A percentile compares a stretch with the other conserved stretches of the same genome.
Conservation (phyloP, 495 filamentous ascomycete genomes). For the Neurospora tetraspora region DNA sequence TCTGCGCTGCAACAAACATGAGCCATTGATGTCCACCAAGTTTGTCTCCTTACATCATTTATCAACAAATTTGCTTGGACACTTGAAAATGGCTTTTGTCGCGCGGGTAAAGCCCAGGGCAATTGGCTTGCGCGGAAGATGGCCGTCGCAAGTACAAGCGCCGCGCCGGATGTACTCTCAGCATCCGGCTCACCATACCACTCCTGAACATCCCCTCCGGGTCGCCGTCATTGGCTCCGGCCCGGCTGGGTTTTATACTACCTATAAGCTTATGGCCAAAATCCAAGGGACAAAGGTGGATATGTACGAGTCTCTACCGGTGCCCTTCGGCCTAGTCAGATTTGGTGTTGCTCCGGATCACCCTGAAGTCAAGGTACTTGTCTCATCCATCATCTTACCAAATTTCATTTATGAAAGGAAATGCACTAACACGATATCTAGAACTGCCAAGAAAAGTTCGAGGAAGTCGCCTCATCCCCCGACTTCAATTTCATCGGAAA, state of each 20-base stretch:
- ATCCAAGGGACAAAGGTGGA: constrained; percentile 65
- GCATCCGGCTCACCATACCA: constrained; percentile 9
- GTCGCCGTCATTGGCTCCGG: constrained; percentile 91
- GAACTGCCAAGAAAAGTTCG: constrained; percentile 93
- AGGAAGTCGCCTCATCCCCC: constrained; percentile 69
- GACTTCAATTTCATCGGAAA: constrained; percentile 91
- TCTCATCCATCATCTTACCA: background rate
- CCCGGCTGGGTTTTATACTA: constrained; percentile 92
- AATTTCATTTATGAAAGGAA: background rate
- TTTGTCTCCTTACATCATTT: background rate
- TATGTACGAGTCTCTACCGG: constrained; percentile 93
- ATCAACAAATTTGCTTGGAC: background rate
- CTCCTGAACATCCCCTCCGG: constrained; percentile 47
- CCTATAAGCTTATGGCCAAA: constrained; percentile 70
- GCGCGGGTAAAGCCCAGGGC: background rate
- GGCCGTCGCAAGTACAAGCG: background rate
- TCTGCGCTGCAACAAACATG: background rate
- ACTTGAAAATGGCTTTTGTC: constrained; percentile 1
- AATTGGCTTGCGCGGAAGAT: background rate
- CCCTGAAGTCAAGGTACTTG: constrained; percentile 85
- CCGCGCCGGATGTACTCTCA: background rate
- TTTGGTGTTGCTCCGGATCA: constrained; percentile 96
- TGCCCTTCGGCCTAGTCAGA: constrained; percentile 83
- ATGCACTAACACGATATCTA: constrained; percentile 21
- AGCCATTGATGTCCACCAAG: background rate